Base-by-base conservation (phyloP, 257 asterid species). In the Knoxia roxburghii region DNA sequence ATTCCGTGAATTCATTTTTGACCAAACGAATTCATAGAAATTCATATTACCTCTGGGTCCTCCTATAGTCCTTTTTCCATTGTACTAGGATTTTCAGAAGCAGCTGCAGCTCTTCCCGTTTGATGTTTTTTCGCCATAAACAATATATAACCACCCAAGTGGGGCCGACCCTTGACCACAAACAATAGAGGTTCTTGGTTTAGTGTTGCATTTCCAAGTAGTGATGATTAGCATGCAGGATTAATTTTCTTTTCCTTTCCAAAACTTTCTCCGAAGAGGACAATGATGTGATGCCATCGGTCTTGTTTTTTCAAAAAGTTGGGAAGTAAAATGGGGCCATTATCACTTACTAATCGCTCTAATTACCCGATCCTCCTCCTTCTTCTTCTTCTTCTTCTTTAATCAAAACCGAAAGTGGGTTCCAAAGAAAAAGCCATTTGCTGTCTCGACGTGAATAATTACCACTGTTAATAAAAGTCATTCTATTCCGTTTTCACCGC, bases 241-340 rank as follows among this genome's bases (percentile, higher is more conserved):
- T n/a, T 37, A 9, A 3, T 64, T 54, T 55, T 50, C 24, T 68
- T 41, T 23, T 60, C 35, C 54, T 35, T 68, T 21, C 63, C 69
- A 29, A 49, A 72, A 26, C 72, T 77, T 73, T 77, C 75, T 55
- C 70, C 73, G 65, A 65, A 73, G 70, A 56, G 54, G 71, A 73
- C 65, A 56, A 69, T 43, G 58, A 51, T 68, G 75, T 69, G 57
- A 65, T 3, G 63, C 67, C 23, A 6, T 21, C 67, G 53, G 68
- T 65, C 37, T 17, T 26, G 33, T 54, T 62, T 59, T n/a, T 69
- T 64, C 48, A 30, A 62, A 55, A 62, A 46, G 70, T 14, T 33
- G 64, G 33, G 53, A 7, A 32, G 29, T 26, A 52, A 56, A 67
- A 29, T 0, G 48, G 17, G 60, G 13, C 71, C 70, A 49, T 60